These are phyloP conservation scores for Yarrowia galli DNA, from an alignment of 1,139 yeast genomes.

Conservation along the genomic window DNA sequence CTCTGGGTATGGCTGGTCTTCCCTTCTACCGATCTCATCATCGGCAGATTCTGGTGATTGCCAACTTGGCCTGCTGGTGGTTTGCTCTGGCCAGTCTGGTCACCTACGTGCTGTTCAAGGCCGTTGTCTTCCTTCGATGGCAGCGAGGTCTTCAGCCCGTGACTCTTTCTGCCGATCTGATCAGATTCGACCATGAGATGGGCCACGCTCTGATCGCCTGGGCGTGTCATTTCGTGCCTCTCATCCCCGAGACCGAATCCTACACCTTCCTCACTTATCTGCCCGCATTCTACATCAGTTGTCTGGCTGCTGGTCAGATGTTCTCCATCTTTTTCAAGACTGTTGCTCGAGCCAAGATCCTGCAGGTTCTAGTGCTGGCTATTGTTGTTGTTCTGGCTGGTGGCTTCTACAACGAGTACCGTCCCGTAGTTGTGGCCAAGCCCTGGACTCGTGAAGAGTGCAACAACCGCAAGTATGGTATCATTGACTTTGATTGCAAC, in stretches of 20 bases:
- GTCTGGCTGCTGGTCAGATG: constrained; percentile 42
- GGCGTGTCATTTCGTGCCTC: constrained; percentile 43
- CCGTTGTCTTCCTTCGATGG: constrained; percentile 43
- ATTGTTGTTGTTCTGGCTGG: constrained; percentile 37
- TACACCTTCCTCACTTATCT: constrained; percentile 43
- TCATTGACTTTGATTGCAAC: constrained; percentile 47
- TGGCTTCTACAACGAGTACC: constrained; percentile 41
- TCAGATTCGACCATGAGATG: constrained; percentile 45
- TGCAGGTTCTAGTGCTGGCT: constrained; percentile 25
- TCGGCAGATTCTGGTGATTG: constrained; percentile 60
- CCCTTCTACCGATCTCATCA: constrained; percentile 59
- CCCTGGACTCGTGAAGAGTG: constrained; percentile 44
- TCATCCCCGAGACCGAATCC: constrained; percentile 38
- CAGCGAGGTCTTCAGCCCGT: constrained; percentile 43
- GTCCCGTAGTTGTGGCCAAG: constrained; percentile 45
- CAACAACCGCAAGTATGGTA: constrained; percentile 43
- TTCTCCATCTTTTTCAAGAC: constrained; percentile 27
- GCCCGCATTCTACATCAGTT: constrained; percentile 46
- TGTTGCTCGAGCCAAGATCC: background rate
- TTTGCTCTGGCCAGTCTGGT: constrained; percentile 41
- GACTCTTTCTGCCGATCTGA: constrained; percentile 39
- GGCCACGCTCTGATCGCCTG: constrained; percentile 46
- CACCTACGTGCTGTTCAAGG: constrained; percentile 42
- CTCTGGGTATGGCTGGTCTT: constrained; percentile 61
- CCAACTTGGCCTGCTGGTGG: constrained; percentile 66